Conservation (phyloP, 2,329 filamentous ascomycete genomes). For the Penicillium sp. region DNA sequence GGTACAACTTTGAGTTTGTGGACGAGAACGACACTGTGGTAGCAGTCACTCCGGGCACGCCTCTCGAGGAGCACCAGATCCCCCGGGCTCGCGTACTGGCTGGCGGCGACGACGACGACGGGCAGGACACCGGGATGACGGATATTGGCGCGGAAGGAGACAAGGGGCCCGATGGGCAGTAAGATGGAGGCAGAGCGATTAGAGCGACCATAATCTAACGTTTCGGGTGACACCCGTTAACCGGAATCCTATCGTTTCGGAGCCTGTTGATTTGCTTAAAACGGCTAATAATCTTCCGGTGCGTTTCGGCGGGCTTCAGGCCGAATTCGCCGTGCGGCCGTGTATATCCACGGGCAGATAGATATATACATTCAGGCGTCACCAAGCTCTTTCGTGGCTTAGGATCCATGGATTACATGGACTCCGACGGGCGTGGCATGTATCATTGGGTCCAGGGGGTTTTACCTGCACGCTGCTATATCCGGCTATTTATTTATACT, state of each 20-base stretch:
- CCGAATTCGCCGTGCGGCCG: no score
- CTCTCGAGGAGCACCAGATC: conserved; percentile 56
- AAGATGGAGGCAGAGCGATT: conserved; percentile 4
- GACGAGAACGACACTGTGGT: conserved; percentile 88
- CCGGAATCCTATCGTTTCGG: background rate
- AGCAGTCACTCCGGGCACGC: conserved; percentile 74
- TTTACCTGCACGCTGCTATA: background rate
- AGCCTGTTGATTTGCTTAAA: no score
- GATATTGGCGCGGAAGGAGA: conserved; percentile 28
- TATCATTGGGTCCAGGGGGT: background rate
- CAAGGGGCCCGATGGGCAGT: conserved; percentile 25
- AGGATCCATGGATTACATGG: background rate
- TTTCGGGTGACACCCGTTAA: background rate
- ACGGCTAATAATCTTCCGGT: no score
- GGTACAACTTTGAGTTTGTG: conserved; percentile 97
- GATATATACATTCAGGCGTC: no score
- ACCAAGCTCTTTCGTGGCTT: no score
- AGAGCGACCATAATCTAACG: conserved; percentile 6
- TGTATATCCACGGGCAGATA: no score
- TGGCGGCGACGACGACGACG: conserved; percentile 38
- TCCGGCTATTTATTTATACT: no score
- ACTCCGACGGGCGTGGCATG: background rate
- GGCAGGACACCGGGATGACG: conserved; percentile 39
- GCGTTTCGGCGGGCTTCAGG: no score
- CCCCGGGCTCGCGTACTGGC: conserved; percentile 66